These are phyloP conservation scores for Mycena metata DNA, from an alignment of 768 basidiomycete species.

Conservation along the genomic window DNA sequence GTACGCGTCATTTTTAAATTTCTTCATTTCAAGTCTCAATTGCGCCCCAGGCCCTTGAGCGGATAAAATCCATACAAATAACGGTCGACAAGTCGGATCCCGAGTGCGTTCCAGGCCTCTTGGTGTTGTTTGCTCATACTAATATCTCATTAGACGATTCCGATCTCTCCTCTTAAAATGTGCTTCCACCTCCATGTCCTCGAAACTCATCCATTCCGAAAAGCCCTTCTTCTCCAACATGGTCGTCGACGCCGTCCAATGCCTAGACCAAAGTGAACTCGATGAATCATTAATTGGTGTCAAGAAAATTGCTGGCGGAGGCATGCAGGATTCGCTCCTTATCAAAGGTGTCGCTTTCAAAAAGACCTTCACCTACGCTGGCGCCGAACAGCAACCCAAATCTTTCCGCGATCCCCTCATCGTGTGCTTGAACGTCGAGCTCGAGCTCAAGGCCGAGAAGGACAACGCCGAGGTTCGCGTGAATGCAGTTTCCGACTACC, in stretches of 20 bases:
- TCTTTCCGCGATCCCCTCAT: conserved; percentile 90
- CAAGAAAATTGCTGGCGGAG: conserved; percentile 98
- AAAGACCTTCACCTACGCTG: conserved; percentile 99
- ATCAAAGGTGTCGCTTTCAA: conserved; percentile 97
- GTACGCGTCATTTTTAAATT: conserved; percentile 60
- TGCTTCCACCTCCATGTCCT: conserved; percentile 99
- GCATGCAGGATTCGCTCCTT: conserved; percentile 95
- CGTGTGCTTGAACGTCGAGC: conserved; percentile 95
- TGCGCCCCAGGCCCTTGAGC: conserved; percentile 78
- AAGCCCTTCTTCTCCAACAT: conserved; percentile 99
- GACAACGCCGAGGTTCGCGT: conserved; percentile 99
- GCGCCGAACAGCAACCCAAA: conserved; percentile 99
- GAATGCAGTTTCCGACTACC: conserved; percentile 97
- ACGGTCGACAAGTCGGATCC: conserved; percentile 91
- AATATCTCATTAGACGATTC: conserved; percentile 74
- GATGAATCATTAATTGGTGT: conserved; percentile 97
- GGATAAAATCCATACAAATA: conserved; percentile 91
- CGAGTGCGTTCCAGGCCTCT: conserved; percentile 68
- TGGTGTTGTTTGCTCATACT: conserved; percentile 18
- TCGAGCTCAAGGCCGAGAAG: conserved; percentile 99
- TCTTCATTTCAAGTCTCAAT: conserved; percentile 11
- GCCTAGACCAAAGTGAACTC: conserved; percentile 91
- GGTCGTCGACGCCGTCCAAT: conserved; percentile 97
- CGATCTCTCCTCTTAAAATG: conserved; percentile 95
- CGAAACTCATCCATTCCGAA: conserved; percentile 98